Evolutionary conservation across 1,139 yeast species (phyloP).

Genomic region (Sugiyamaella sp.): DNA sequence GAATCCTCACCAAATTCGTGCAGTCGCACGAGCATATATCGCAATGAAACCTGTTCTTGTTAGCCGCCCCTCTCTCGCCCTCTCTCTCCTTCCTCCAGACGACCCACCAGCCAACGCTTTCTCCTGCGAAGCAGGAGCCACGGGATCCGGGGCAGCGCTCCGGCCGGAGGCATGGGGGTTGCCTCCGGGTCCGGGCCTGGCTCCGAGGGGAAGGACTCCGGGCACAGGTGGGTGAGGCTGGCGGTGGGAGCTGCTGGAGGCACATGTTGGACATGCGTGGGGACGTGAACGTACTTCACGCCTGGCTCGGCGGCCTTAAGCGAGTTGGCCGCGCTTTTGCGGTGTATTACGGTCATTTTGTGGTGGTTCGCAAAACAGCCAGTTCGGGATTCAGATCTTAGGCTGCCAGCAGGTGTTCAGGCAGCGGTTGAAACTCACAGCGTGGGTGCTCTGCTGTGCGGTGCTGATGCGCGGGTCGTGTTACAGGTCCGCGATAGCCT

Average conservation of each 20-base stretch:
- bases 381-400: too few species aligned
- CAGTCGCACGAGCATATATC: slow-evolving; percentile 95
- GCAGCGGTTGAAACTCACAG: too few species aligned
- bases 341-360: slow-evolving; percentile 44
- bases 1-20: slow-evolving; percentile 84
- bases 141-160: background rate
- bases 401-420: too few species aligned
- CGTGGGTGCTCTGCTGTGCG: too few species aligned
- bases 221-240: too few species aligned
- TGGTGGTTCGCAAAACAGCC: too few species aligned
- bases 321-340: slow-evolving; percentile 40
- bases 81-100: background rate
- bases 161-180: too few species aligned
- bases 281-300: slow-evolving; percentile 38
- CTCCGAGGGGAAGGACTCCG: too few species aligned
- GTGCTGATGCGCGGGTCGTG: too few species aligned
- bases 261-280: background rate
- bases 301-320: slow-evolving; percentile 44
- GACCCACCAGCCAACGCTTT: slow-evolving; percentile 41
- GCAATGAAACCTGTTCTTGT: slow-evolving; percentile 63
- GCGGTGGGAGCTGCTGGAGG: too few species aligned
- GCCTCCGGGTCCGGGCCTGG: too few species aligned
- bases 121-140: background rate
- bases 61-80: background rate
- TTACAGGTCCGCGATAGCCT: too few species aligned